phyloP scores from a whole-genome alignment of 140 eudicot species.

The Cichorium intybus region DNA sequence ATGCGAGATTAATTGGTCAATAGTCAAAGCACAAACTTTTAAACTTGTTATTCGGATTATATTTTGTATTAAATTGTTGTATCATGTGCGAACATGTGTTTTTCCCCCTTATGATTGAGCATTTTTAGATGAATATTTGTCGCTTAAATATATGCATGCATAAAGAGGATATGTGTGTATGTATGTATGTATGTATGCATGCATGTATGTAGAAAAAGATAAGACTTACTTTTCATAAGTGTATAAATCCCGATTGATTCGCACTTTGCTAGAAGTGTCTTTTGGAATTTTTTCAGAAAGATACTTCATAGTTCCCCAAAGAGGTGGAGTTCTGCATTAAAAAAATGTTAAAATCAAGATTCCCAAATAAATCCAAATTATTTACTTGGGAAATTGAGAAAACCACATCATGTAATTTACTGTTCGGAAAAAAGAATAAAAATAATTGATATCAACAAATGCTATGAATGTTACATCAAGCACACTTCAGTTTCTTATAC shows the following conservation, averaged over 20 bases:
- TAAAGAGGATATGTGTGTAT: background rate
- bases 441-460: constrained; percentile 6
- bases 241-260: constrained; percentile 82
- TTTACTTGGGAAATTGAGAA: background rate
- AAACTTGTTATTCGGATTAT: too few relatives aligned
- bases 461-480: background rate
- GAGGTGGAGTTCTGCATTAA: constrained; percentile 92
- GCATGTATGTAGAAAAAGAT: background rate
- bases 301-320: constrained; percentile 97
- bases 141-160: background rate
- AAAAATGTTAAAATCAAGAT: constrained; percentile 16
- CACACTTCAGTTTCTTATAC: background rate
- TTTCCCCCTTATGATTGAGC: too few relatives aligned
- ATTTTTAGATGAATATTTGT: constrained; percentile 2
- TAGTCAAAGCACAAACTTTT: too few relatives aligned
- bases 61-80: too few relatives aligned
- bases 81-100: too few relatives aligned
- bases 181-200: background rate
- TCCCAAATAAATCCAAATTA: background rate
- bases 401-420: constrained; percentile 4
- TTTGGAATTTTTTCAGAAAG: constrained; percentile 94
- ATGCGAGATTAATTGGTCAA: background rate
- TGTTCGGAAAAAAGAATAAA: background rate
- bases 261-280: constrained; percentile 95
- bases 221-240: constrained; percentile 75